Conservation (phyloP, 2,329 filamentous ascomycete species). For the Apiospora saccharicola region DNA sequence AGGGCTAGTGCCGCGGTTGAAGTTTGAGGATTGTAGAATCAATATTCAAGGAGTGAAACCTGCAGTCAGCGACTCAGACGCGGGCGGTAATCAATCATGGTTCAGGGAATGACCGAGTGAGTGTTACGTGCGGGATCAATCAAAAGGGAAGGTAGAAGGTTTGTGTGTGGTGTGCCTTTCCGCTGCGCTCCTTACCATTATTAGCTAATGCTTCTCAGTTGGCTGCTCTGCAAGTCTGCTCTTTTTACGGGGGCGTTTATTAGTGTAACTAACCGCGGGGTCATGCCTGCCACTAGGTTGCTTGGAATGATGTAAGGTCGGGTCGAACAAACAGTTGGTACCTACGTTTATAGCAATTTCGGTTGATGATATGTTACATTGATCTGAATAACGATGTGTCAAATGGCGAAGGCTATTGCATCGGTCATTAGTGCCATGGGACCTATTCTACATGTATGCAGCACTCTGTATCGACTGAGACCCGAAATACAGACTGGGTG, state of each 20-base stretch:
- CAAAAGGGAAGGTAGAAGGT: slow-evolving; percentile 19
- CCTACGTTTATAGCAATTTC: neutral
- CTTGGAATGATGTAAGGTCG: slow-evolving; percentile 8
- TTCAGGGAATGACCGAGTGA: slow-evolving; percentile 15
- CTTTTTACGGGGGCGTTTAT: slow-evolving; percentile 11
- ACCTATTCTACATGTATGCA: neutral
- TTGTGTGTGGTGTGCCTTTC: slow-evolving; percentile 16
- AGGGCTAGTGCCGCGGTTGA: neutral
- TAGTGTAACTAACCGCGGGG: slow-evolving; percentile 18
- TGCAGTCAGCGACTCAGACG: slow-evolving; percentile 18
- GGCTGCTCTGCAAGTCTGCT: neutral
- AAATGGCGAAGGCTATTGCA: neutral
- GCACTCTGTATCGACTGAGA: neutral
- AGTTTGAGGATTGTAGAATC: slow-evolving; percentile 16
- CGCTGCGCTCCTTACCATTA: slow-evolving; percentile 4
- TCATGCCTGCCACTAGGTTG: slow-evolving; percentile 3
- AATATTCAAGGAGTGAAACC: slow-evolving; percentile 8
- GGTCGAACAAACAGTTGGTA: slow-evolving; percentile 10
- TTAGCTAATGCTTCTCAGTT: slow-evolving; percentile 20
- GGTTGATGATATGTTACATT: neutral
- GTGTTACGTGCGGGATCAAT: slow-evolving; percentile 13
- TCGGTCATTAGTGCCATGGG: neutral
- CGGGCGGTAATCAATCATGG: slow-evolving; percentile 9
- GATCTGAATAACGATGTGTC: neutral
- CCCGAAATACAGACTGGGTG: neutral